Evolutionary conservation across 2,329 filamentous ascomycete genomes (phyloP).

Genomic region (Plectosphaerella plurivora): DNA sequence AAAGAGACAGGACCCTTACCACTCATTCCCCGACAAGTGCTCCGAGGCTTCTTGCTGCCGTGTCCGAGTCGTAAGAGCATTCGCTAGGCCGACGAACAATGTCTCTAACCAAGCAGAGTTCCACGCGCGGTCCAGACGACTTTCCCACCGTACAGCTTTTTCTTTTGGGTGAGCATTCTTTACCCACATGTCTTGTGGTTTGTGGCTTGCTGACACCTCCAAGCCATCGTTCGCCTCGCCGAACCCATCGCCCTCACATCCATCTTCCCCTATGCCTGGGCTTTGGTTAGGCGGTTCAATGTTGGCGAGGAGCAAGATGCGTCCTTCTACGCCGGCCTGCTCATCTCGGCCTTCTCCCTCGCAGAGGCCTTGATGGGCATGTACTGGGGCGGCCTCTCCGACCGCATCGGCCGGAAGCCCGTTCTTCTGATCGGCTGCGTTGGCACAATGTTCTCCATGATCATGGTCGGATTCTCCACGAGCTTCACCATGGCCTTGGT

Average conservation of each 20-base stretch:
- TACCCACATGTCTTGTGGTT: not conserved
- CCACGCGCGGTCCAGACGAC: constrained; percentile 59
- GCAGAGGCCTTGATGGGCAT: constrained; percentile 81
- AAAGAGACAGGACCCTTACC: not conserved
- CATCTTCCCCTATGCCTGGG: constrained; percentile 90
- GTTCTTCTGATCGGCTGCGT: constrained; percentile 76
- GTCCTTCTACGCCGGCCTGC: constrained; percentile 81
- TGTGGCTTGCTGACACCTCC: not conserved
- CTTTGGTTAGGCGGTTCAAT: constrained; percentile 71
- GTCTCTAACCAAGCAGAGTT: constrained; percentile 46
- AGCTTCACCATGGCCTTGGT: constrained; percentile 81
- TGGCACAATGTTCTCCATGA: constrained; percentile 77
- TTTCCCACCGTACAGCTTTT: constrained; percentile 75
- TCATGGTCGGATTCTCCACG: constrained; percentile 76
- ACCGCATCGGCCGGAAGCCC: constrained; percentile 79
- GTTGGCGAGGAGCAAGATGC: constrained; percentile 70
- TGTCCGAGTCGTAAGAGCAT: constrained; percentile 40
- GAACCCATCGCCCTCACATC: constrained; percentile 91
- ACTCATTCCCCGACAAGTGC: constrained; percentile 8
- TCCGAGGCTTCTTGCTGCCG: constrained; percentile 21
- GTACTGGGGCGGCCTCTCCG: constrained; percentile 82
- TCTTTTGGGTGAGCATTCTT: constrained; percentile 69
- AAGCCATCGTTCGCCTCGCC: constrained; percentile 86
- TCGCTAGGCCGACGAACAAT: constrained; percentile 38
- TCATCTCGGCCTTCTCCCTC: constrained; percentile 82